Evolutionary conservation across 208 protist species (phyloP).

Genomic region (Wallacemonas sp.): DNA sequence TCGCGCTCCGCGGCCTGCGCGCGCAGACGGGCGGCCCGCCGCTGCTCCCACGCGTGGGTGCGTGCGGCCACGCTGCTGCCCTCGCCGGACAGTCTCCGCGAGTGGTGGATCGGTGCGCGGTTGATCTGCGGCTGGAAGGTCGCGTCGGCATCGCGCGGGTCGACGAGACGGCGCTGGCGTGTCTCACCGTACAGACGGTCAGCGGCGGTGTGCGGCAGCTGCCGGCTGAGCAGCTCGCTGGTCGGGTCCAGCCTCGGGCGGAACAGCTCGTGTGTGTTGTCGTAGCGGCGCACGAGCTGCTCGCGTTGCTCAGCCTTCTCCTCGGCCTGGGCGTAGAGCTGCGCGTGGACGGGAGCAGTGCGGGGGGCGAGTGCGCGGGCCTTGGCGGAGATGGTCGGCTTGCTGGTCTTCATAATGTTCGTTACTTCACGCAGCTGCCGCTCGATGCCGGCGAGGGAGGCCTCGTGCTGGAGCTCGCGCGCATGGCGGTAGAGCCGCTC

Average conservation of each 20-base stretch:
- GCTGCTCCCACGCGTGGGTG: conserved; percentile 25
- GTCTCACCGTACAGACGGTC: conserved; percentile 32
- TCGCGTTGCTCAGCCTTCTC: conserved; percentile 5
- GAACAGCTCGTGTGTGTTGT: conserved; percentile 18
- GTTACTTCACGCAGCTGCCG: conserved; percentile 14
- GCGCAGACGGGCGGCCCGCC: conserved; percentile 24
- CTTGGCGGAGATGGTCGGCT: conserved; percentile 31
- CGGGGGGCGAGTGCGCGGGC: conserved; percentile 30
- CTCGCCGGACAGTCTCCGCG: too few relatives aligned
- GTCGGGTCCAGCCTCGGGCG: conserved; percentile 41
- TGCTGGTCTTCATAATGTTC: conserved; percentile 15
- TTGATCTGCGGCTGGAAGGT: conserved; percentile 31
- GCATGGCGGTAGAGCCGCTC: conserved; percentile 44
- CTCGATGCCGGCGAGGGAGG: conserved; percentile 11
- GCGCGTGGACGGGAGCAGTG: conserved; percentile 25
- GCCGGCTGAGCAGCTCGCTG: conserved; percentile 44
- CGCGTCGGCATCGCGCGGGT: conserved; percentile 14
- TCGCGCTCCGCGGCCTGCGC: conserved; percentile 16
- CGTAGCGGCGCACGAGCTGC: not conserved
- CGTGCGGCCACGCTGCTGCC: conserved; percentile 13
- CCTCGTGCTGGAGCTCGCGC: conserved; percentile 24
- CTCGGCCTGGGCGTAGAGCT: conserved; percentile 41
- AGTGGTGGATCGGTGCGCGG: too few relatives aligned
- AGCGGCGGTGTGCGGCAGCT: conserved; percentile 35
- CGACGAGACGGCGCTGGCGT: not conserved